A percentile compares a stretch with the other conserved stretches of the same genome.
Evolutionary conservation across 2,329 filamentous ascomycete species (phyloP).

Genomic region (Microcera coccophila): DNA sequence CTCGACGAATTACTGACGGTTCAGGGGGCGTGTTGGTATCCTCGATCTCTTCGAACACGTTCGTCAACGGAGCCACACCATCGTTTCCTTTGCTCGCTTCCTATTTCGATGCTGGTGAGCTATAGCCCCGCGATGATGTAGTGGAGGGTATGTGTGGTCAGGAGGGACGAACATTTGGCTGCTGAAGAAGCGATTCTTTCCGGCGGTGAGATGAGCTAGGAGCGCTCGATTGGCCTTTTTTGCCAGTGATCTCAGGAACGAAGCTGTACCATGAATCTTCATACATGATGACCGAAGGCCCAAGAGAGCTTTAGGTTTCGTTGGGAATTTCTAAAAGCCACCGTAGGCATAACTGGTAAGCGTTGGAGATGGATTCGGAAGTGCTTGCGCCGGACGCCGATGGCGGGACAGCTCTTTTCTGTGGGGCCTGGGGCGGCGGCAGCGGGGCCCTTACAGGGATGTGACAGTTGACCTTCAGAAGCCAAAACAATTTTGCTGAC

Average conservation of each 20-base stretch:
- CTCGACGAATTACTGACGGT: slow-evolving; percentile 60
- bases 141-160: slow-evolving; percentile 7
- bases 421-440: slow-evolving; percentile 5
- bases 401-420: slow-evolving; percentile 11
- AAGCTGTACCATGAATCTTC: slow-evolving; percentile 84
- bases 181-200: slow-evolving; percentile 65
- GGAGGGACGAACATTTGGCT: slow-evolving; percentile 52
- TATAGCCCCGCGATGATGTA: slow-evolving; percentile 15
- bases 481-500: slow-evolving; percentile 28
- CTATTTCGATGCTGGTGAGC: slow-evolving; percentile 37
- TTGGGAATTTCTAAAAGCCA: slow-evolving; percentile 26
- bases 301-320: slow-evolving; percentile 13
- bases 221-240: slow-evolving; percentile 42
- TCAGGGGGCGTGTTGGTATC: slow-evolving; percentile 59
- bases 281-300: slow-evolving; percentile 55
- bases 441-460: neutral
- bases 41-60: slow-evolving; percentile 55
- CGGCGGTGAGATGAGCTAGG: slow-evolving; percentile 56
- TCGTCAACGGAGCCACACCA: slow-evolving; percentile 52
- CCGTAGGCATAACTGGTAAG: slow-evolving; percentile 21
- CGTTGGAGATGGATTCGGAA: slow-evolving; percentile 27
- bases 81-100: slow-evolving; percentile 50
- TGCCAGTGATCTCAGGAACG: slow-evolving; percentile 58
- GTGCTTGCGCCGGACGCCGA: slow-evolving; percentile 29
- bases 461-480: slow-evolving; percentile 5